Percentiles rank a stretch among this genome's conserved stretches.
These are phyloP conservation scores for Trapa incisa DNA, from an alignment of 345 rosid genomes.

Conservation along the genomic window DNA sequence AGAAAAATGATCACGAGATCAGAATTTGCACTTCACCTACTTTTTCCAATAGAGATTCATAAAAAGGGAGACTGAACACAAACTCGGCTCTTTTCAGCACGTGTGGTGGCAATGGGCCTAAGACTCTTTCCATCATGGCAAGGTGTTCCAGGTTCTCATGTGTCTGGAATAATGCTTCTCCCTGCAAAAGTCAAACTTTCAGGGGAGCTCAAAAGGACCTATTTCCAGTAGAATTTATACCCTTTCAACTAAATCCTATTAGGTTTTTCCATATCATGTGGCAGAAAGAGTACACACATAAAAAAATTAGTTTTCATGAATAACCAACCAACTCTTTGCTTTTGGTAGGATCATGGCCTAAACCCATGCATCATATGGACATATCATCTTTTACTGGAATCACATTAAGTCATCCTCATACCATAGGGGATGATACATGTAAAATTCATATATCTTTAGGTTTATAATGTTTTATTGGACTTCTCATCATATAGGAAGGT, in stretches of 20 bases:
- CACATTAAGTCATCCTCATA: not conserved
- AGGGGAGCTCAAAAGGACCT: not conserved
- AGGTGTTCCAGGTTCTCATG: slow-evolving; percentile 64
- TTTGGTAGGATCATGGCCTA: too few species aligned
- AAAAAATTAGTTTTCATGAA: not conserved
- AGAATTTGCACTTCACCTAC: not conserved
- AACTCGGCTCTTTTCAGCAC: slow-evolving; percentile 46
- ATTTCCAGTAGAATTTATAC: not conserved
- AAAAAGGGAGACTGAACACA: slow-evolving; percentile 6
- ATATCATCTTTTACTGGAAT: too few species aligned
- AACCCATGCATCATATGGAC: too few species aligned
- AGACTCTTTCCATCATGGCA: slow-evolving; percentile 73
- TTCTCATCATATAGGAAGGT: not conserved
- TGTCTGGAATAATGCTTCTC: slow-evolving; percentile 65
- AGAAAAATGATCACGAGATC: not conserved
- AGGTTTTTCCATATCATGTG: not conserved
- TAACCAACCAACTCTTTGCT: too few species aligned
- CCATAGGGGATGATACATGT: not conserved
- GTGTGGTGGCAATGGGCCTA: slow-evolving; percentile 55
- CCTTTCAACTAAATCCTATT: not conserved
- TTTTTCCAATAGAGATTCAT: not conserved
- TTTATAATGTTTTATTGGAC: not conserved
- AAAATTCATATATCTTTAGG: not conserved
- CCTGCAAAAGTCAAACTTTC: slow-evolving; percentile 18
- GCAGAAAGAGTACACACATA: not conserved